Conservation (phyloP, 208 protist genomes). For the Acanthamoeba culbertsoni region DNA sequence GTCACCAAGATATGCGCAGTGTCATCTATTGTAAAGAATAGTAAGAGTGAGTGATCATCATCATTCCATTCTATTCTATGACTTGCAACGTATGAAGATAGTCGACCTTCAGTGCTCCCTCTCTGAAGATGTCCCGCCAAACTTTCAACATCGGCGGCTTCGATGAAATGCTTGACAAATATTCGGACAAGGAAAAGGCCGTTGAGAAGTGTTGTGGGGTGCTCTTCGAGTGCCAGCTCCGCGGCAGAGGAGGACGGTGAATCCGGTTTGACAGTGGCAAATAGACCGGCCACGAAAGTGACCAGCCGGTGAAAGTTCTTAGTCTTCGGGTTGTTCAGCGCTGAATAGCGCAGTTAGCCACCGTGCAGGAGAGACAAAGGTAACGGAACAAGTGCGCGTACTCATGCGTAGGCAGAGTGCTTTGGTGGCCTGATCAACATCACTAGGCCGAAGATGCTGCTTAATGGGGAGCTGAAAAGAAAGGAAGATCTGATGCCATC, state of each 20-base stretch:
- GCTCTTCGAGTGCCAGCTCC: not conserved
- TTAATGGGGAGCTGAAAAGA: not conserved
- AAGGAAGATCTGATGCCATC: not conserved
- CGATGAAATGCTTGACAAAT: conserved; percentile 28
- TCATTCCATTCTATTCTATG: not conserved
- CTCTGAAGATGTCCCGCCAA: not conserved
- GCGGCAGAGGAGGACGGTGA: not conserved
- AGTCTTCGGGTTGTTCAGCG: not conserved
- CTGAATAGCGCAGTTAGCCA: not conserved
- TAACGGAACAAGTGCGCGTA: not conserved
- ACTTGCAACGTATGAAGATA: not conserved
- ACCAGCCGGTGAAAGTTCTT: conserved; percentile 30
- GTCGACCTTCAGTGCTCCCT: not conserved
- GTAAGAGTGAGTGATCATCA: too few species aligned
- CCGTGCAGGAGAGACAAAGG: too few species aligned
- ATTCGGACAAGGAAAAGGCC: conserved; percentile 13
- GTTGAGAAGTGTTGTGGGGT: conserved; percentile 27
- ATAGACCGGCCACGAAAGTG: not conserved
- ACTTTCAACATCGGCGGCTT: not conserved
- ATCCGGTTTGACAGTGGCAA: not conserved
- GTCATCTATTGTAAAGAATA: not conserved
- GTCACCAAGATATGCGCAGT: not conserved
- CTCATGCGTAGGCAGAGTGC: not conserved
- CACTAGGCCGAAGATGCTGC: not conserved
- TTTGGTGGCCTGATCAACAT: not conserved